Percentiles rank a stretch among this genome's conserved stretches.
phyloP scores from a whole-genome alignment of 352 stramenopile genomes.

The Phytophthora syringae region DNA sequence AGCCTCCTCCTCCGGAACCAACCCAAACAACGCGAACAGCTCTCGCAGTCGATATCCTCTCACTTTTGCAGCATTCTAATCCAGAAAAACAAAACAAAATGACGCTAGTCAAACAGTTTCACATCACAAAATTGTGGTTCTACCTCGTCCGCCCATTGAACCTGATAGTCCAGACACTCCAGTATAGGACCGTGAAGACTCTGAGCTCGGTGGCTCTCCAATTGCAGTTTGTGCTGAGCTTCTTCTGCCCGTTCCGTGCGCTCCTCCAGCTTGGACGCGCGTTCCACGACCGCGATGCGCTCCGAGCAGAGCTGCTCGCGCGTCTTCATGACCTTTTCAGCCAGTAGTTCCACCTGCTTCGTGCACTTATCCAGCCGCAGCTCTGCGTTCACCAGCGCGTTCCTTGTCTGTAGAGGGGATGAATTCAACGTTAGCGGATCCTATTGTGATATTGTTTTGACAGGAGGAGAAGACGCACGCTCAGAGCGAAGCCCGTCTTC shows the following conservation, averaged over 20 bases:
- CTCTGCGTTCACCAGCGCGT: conserved; percentile 57
- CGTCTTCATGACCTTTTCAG: conserved; percentile 74
- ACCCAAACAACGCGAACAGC: conserved; percentile 69
- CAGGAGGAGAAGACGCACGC: conserved; percentile 36
- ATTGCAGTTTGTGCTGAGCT: conserved; percentile 49
- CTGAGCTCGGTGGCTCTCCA: conserved; percentile 36
- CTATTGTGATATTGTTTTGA: conserved; percentile 2
- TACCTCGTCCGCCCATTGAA: conserved; percentile 69
- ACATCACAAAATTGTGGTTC: neutral
- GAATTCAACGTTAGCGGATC: neutral
- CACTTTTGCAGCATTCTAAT: conserved; percentile 65
- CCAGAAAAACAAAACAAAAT: conserved; percentile 2
- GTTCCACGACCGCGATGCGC: conserved; percentile 65
- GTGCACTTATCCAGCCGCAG: conserved; percentile 54
- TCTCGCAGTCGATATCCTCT: conserved; percentile 75
- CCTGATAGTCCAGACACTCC: conserved; percentile 71
- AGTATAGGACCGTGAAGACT: conserved; percentile 60
- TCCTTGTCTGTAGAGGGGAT: conserved; percentile 47
- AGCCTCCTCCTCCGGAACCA: conserved; percentile 31
- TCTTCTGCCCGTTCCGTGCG: conserved; percentile 47
- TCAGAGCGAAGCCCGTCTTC: conserved; percentile 75
- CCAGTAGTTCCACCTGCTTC: conserved; percentile 61
- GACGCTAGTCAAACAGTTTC: neutral
- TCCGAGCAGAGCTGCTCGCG: conserved; percentile 75
- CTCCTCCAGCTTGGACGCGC: conserved; percentile 56